Conservation (phyloP, 805 yeast genomes). For the Suhomyces faveliae region DNA sequence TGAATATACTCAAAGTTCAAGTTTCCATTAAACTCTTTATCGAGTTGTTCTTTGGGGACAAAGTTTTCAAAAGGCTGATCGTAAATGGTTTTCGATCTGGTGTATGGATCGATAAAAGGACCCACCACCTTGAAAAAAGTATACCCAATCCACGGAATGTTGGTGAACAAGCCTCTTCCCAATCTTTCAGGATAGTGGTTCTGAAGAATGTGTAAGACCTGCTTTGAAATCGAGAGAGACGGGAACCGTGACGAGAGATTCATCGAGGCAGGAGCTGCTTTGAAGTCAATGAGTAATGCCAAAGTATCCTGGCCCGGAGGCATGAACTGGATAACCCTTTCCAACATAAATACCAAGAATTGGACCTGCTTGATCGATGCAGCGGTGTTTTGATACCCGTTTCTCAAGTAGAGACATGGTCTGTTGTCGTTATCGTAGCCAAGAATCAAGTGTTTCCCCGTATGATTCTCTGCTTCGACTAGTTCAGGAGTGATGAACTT, state of each 20-base stretch:
- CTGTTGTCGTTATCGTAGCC: slow-evolving; percentile 90
- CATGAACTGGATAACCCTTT: slow-evolving; percentile 90
- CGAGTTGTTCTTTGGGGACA: slow-evolving; percentile 53
- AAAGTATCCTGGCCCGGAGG: slow-evolving; percentile 94
- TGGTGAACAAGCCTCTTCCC: slow-evolving; percentile 52
- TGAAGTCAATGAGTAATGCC: slow-evolving; percentile 89
- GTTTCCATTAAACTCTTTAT: slow-evolving; percentile 48
- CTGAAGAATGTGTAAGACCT: slow-evolving; percentile 51
- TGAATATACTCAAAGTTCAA: slow-evolving; percentile 53
- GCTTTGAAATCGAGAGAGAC: slow-evolving; percentile 49
- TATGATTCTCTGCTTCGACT: slow-evolving; percentile 68
- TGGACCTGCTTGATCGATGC: slow-evolving; percentile 91
- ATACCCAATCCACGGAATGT: slow-evolving; percentile 58
- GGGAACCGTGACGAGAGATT: slow-evolving; percentile 45
- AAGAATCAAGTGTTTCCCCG: slow-evolving; percentile 88
- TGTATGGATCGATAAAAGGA: slow-evolving; percentile 59
- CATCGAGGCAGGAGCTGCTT: slow-evolving; percentile 60
- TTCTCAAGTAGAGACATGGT: slow-evolving; percentile 89
- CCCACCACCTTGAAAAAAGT: slow-evolving; percentile 55
- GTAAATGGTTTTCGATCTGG: slow-evolving; percentile 55
- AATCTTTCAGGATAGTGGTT: slow-evolving; percentile 59
- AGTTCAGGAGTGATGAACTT: slow-evolving; percentile 53
- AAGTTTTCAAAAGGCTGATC: slow-evolving; percentile 57
- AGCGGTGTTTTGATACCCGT: slow-evolving; percentile 95
- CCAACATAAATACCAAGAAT: slow-evolving; percentile 89